Conservation (phyloP, 2,329 filamentous ascomycete genomes). For the Claviceps paspali region DNA sequence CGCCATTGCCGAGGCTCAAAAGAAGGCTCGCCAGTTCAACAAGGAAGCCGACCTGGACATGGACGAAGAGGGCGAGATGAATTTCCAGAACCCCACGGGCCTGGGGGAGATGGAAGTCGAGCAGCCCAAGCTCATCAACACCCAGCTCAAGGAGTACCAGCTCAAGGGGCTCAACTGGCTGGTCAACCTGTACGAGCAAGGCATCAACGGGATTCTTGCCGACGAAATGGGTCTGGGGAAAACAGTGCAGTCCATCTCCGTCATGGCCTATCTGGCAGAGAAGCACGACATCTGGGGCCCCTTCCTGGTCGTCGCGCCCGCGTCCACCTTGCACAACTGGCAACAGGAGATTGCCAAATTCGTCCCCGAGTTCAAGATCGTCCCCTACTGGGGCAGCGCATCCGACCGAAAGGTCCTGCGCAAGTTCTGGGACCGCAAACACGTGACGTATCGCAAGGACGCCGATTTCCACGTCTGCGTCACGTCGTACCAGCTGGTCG, state of each 20-base stretch:
- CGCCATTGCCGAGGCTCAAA: conserved; percentile 85
- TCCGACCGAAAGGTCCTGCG: conserved; percentile 89
- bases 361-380: conserved; percentile 83
- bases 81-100: conserved; percentile 96
- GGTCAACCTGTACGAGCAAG: conserved; percentile 96
- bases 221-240: conserved; percentile 99
- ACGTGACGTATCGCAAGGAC: conserved; percentile 86
- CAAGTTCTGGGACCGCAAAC: conserved; percentile 98
- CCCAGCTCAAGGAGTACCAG: conserved; percentile 96
- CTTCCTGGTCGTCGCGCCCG: conserved; percentile 89
- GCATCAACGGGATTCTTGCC: conserved; percentile 96
- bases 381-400: conserved; percentile 94
- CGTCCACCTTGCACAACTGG: conserved; percentile 97
- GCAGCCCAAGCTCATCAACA: conserved; percentile 84
- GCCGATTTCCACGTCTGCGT: conserved; percentile 92
- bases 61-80: conserved; percentile 94
- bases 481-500: conserved; percentile 93
- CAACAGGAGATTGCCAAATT: conserved; percentile 95
- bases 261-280: conserved; percentile 97
- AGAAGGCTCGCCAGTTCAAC: conserved; percentile 88
- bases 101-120: conserved; percentile 87
- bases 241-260: conserved; percentile 95
- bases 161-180: conserved; percentile 99
- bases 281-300: conserved; percentile 97
- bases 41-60: conserved; percentile 46